phyloP scores from a whole-genome alignment of 2,329 filamentous ascomycete genomes.

The Fusarium heterosporum region DNA sequence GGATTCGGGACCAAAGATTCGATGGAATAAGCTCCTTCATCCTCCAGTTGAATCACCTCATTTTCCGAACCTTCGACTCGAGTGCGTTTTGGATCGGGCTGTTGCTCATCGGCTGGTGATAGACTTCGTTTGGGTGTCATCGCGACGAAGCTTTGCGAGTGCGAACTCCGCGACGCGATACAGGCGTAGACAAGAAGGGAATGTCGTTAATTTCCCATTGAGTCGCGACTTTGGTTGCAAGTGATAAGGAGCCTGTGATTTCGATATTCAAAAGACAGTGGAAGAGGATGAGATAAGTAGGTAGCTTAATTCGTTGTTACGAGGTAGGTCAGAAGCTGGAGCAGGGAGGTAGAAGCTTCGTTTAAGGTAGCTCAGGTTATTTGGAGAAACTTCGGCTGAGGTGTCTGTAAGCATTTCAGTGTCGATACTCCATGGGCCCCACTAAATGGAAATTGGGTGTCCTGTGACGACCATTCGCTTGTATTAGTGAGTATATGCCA shows the following conservation, averaged over 20 bases:
- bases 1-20: constrained; percentile 47
- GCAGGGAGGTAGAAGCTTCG: constrained; percentile 10
- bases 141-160: constrained; percentile 1
- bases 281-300: neutral
- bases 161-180: constrained; percentile 4
- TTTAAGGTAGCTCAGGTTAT: neutral
- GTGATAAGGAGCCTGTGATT: neutral
- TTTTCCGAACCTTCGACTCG: constrained; percentile 26
- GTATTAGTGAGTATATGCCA: too few species aligned
- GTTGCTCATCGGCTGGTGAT: constrained; percentile 46
- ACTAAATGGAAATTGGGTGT: neutral
- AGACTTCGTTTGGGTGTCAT: constrained; percentile 56
- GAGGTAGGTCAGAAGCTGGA: constrained; percentile 10
- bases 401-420: too few species aligned
- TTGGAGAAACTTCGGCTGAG: constrained; percentile 39
- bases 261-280: neutral
- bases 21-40: constrained; percentile 35
- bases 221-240: neutral
- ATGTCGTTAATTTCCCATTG: constrained; percentile 12
- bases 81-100: constrained; percentile 49
- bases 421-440: neutral
- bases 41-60: constrained; percentile 6
- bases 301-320: constrained; percentile 5
- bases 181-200: neutral
- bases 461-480: too few species aligned